These are phyloP conservation scores for Globisporangium lucens DNA, from an alignment of 352 stramenopile genomes.

Conservation along the genomic window DNA sequence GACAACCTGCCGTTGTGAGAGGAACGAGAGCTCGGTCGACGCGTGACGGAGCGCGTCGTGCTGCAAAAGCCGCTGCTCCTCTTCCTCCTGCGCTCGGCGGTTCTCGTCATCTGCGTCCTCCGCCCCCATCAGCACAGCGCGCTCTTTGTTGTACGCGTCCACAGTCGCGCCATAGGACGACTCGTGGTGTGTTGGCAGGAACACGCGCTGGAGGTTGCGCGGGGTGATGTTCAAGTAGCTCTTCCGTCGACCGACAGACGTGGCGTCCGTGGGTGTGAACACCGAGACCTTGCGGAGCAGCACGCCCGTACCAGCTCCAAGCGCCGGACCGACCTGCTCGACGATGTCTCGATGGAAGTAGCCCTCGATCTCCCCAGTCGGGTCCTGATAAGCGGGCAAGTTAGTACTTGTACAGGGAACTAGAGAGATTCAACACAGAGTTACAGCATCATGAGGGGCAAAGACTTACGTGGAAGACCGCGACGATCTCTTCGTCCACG, in stretches of 20 bases:
- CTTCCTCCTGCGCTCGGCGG: slow-evolving; percentile 18
- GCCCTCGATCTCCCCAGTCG: slow-evolving; percentile 67
- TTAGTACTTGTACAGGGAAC: background rate
- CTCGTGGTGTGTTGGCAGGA: slow-evolving; percentile 31
- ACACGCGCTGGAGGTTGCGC: slow-evolving; percentile 59
- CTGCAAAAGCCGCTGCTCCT: slow-evolving; percentile 36
- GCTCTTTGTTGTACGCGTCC: slow-evolving; percentile 42
- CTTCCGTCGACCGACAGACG: slow-evolving; percentile 37
- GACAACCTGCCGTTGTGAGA: slow-evolving; percentile 78
- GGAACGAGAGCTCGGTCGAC: slow-evolving; percentile 67
- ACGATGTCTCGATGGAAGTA: slow-evolving; percentile 84
- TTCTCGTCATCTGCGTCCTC: slow-evolving; percentile 28
- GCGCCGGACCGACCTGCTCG: slow-evolving; percentile 56
- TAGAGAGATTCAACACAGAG: background rate
- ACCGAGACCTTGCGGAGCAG: slow-evolving; percentile 70
- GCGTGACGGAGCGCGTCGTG: slow-evolving; percentile 49
- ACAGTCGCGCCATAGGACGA: slow-evolving; percentile 33
- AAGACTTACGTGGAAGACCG: slow-evolving; percentile 62
- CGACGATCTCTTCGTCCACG: slow-evolving; percentile 79
- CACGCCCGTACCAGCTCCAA: slow-evolving; percentile 46
- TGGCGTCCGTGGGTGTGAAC: slow-evolving; percentile 55
- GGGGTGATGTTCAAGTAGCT: slow-evolving; percentile 74
- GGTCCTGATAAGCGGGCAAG: slow-evolving; percentile 40
- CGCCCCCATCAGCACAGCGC: slow-evolving; percentile 28
- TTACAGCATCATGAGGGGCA: background rate